A percentile compares a stretch with the other conserved stretches of the same genome.
These are phyloP conservation scores for Coffea eugenioides DNA, from an alignment of 257 asterid genomes.

Conservation along the genomic window DNA sequence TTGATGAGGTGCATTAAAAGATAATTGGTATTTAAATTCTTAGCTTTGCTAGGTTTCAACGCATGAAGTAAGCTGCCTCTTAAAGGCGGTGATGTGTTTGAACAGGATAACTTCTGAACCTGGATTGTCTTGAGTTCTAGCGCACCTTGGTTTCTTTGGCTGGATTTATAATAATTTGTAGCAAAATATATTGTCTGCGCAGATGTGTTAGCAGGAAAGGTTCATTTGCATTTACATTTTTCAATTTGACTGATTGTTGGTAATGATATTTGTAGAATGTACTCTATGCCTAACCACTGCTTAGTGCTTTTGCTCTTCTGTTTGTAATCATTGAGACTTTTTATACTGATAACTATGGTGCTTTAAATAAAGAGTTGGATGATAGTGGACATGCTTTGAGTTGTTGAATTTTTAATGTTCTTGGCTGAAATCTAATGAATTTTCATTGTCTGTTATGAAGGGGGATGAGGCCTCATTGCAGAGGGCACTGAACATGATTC, in stretches of 20 bases:
- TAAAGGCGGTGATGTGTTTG: background rate
- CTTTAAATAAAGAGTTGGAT: background rate
- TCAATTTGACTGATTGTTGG: background rate
- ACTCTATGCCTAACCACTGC: background rate
- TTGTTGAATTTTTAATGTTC: background rate
- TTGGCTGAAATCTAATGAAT: conserved; percentile 19
- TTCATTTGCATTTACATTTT: background rate
- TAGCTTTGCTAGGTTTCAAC: background rate
- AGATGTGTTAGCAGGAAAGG: background rate
- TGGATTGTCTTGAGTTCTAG: background rate
- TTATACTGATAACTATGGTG: background rate
- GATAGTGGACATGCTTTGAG: background rate
- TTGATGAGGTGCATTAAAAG: background rate
- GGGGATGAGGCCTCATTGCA: conserved; percentile 77
- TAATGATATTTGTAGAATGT: background rate
- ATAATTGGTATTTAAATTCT: background rate
- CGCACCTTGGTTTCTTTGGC: background rate
- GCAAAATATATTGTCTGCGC: background rate
- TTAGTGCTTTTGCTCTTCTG: background rate
- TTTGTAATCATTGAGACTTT: background rate
- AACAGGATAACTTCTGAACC: background rate
- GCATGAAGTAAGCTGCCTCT: background rate
- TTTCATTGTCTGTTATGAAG: conserved; percentile 43
- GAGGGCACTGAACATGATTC: conserved; percentile 69
- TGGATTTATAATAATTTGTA: background rate